Conservation (phyloP, 306 rosid genomes). For the Chamaecrista fasciculata region DNA sequence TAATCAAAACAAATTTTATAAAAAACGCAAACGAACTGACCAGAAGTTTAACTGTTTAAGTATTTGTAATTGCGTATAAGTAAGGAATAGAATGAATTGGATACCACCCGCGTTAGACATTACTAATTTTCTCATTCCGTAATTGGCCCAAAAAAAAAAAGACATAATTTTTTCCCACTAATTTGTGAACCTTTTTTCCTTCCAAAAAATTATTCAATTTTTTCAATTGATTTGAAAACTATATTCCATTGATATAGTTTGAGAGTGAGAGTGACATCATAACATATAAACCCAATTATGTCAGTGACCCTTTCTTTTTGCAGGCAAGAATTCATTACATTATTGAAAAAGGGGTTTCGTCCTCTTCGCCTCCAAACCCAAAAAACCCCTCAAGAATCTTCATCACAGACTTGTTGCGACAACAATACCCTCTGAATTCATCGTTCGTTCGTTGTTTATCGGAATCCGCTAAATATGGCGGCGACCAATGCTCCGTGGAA, state of each 20-base stretch:
- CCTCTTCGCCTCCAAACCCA: not conserved
- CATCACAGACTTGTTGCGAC: not conserved
- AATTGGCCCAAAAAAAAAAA: too few species aligned
- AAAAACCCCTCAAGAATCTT: not conserved
- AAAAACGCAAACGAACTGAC: too few species aligned
- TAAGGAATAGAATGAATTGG: too few species aligned
- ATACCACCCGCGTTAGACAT: too few species aligned
- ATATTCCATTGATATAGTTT: not conserved
- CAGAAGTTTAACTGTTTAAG: too few species aligned
- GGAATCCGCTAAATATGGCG: slow-evolving; percentile 37
- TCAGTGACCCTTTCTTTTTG: not conserved
- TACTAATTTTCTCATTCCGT: too few species aligned
- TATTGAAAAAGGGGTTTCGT: slow-evolving; percentile 1
- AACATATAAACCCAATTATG: slow-evolving; percentile 4
- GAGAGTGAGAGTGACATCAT: not conserved
- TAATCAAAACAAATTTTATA: too few species aligned
- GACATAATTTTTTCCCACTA: too few species aligned
- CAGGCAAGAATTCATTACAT: not conserved
- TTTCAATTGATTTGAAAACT: not conserved
- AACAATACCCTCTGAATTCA: not conserved
- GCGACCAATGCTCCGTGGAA: slow-evolving; percentile 63
- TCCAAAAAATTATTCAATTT: not conserved
- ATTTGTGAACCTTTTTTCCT: too few species aligned
- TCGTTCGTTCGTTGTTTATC: not conserved
- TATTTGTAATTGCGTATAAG: too few species aligned